Base-by-base conservation (phyloP, 75 land plant species). In the Selaginella tamariscina region DNA sequence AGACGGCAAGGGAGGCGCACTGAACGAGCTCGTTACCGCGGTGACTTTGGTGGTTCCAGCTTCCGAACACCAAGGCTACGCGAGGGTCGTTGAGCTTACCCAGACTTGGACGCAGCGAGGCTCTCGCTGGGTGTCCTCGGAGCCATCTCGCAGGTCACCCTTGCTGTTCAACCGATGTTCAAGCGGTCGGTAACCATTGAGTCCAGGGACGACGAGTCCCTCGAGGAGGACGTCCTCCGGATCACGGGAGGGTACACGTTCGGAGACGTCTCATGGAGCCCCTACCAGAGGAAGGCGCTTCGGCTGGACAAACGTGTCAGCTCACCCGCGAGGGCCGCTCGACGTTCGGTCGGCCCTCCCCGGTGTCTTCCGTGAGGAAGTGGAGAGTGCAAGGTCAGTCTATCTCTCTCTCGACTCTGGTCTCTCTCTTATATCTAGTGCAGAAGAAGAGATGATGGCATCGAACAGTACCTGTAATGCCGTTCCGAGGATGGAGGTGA, bases 111-210 rank as follows among this genome's bases (percentile, higher is more conserved):
- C 72, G 93, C 93, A 0, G 89, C 72, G 0, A 83, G 66, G 56
- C 76, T 86, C 1, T 86, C 89, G 0, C 79, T 88, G 1, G 93
- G 89, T 0, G 86, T 88, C 22, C 82, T 88, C 32, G 93, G 93
- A 30, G 84, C 80, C 65, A 75, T 88, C 31, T 83, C 93, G 0
- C 82, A 79, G 82, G 89, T 86, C 21, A 65, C 24, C 1, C 31
- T n/a, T 13, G 54, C 54, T 54, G n/a, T n/a, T n/a, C n/a, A n/a
- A n/a, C n/a, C n/a, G n/a, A n/a, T n/a, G n/a, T n/a, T n/a, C n/a
- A n/a, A 85, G 31, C 77, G 91, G 62, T 78, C 83, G 33, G 72
- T 88, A 8, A 82, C 85, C 24, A 68, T 70, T n/a, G n/a, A n/a
- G n/a, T n/a, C n/a, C n/a, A n/a, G n/a, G n/a, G n/a, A n/a, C n/a